Conservation (phyloP, 148 eudicot genomes). For the Rhododendron williamsianum region DNA sequence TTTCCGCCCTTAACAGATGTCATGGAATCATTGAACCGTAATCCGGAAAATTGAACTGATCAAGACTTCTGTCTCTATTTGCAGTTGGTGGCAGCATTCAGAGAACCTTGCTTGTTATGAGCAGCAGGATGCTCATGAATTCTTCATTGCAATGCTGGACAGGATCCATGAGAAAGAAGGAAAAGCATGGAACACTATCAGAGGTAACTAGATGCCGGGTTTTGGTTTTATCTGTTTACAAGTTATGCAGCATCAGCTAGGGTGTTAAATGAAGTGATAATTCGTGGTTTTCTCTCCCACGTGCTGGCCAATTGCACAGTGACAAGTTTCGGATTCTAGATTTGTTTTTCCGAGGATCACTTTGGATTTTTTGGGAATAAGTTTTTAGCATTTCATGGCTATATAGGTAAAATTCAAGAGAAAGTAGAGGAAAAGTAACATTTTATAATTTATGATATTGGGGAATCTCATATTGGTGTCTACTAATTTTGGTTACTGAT, state of each 20-base stretch:
- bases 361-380: background rate
- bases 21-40: background rate
- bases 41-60: background rate
- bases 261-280: background rate
- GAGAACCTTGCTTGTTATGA: constrained; percentile 67
- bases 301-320: background rate
- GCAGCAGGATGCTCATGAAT: constrained; percentile 81
- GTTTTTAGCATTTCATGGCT: background rate
- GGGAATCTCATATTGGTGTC: background rate
- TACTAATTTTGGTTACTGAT: background rate
- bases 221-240: background rate
- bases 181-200: constrained; percentile 28
- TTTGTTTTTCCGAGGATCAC: background rate
- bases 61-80: constrained; percentile 16
- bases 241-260: background rate
- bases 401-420: background rate
- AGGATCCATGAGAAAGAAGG: constrained; percentile 62
- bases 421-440: background rate
- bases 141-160: constrained; percentile 63
- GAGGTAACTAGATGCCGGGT: constrained; percentile 20
- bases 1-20: background rate
- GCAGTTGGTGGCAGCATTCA: constrained; percentile 79
- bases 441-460: background rate
- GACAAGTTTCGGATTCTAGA: constrained; percentile 3
- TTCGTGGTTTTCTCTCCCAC: background rate